phyloP scores from a whole-genome alignment of 169 alveolate species.

The Cryptosporidium sp. region DNA sequence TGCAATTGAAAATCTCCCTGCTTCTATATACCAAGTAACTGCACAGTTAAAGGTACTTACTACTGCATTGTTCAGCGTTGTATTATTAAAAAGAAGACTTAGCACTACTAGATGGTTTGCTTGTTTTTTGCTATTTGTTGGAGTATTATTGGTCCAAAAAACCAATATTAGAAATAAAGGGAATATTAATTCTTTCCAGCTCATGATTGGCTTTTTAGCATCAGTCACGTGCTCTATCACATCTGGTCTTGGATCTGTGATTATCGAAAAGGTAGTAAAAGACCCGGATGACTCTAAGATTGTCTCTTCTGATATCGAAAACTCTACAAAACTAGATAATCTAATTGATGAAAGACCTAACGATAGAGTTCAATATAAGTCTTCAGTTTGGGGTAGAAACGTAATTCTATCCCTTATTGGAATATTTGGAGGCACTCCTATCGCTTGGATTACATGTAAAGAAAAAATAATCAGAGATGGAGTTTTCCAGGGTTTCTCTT shows the following conservation, averaged over 20 bases:
- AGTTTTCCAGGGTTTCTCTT: constrained; percentile 66
- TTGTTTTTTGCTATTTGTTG: constrained; percentile 43
- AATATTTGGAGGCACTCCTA: constrained; percentile 58
- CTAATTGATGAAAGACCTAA: background rate
- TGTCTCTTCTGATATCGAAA: background rate
- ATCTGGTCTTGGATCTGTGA: constrained; percentile 70
- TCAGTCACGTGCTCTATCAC: constrained; percentile 60
- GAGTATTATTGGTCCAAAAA: constrained; percentile 51
- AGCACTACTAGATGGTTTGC: constrained; percentile 61
- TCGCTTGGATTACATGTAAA: constrained; percentile 61
- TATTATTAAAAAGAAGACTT: constrained; percentile 33
- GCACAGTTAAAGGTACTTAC: constrained; percentile 48
- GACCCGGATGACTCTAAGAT: background rate
- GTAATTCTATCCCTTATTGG: constrained; percentile 58
- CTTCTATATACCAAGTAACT: constrained; percentile 62
- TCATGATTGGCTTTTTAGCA: constrained; percentile 46
- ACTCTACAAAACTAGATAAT: background rate
- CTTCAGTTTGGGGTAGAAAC: constrained; percentile 74
- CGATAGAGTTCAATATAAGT: background rate
- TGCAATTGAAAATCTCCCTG: constrained; percentile 64
- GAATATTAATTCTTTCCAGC: background rate
- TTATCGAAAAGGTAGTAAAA: constrained; percentile 59
- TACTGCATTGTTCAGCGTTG: constrained; percentile 57
- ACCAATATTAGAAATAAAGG: background rate
- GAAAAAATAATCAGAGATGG: constrained; percentile 56